Percentiles rank a stretch among this genome's conserved stretches.
phyloP scores from a whole-genome alignment of 106 monocot species.

The Xerophyta viscosa region DNA sequence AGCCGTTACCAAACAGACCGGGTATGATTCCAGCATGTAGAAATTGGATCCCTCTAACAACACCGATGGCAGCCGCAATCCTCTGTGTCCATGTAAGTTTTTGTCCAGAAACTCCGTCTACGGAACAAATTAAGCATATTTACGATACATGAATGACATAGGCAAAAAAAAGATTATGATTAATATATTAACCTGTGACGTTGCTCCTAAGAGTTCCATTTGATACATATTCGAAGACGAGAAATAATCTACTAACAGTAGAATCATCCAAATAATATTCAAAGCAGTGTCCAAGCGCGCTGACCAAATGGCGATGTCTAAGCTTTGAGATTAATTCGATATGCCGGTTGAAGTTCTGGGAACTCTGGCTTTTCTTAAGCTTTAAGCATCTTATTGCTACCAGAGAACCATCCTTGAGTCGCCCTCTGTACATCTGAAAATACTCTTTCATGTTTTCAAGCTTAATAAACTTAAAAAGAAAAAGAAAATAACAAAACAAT shows the following conservation, averaged over 20 bases:
- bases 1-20: constrained; percentile 67
- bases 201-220: constrained; percentile 81
- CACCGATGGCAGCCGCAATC: constrained; percentile 71
- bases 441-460: too few relatives aligned
- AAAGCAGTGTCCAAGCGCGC: constrained; percentile 93
- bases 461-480: constrained; percentile 1
- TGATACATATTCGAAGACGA: constrained; percentile 68
- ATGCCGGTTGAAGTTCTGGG: constrained; percentile 56
- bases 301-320: constrained; percentile 85
- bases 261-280: constrained; percentile 80
- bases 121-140: not conserved
- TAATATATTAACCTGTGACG: constrained; percentile 45
- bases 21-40: constrained; percentile 87
- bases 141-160: not conserved
- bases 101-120: constrained; percentile 42
- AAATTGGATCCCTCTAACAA: constrained; percentile 83
- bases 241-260: constrained; percentile 67
- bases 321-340: constrained; percentile 90
- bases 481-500: not conserved
- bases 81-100: constrained; percentile 79
- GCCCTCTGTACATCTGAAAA: constrained; percentile 81
- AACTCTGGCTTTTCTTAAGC: constrained; percentile 48
- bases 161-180: not conserved
- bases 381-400: constrained; percentile 83
- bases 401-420: constrained; percentile 54